Evolutionary conservation across 106 monocot genomes (phyloP).

Genomic region (Platanthera zijinensis): DNA sequence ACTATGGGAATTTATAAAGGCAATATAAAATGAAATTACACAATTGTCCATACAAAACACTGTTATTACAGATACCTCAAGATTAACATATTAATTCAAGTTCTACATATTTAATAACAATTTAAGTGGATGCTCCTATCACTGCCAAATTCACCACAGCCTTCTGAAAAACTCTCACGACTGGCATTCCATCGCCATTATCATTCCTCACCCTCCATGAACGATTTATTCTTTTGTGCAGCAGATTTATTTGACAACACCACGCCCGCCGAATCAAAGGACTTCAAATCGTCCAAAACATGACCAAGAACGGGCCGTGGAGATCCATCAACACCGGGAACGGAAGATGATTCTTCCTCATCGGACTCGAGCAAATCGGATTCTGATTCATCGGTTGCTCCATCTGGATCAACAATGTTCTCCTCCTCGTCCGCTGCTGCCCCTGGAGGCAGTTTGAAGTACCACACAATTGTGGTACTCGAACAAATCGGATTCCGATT

Average conservation of each 20-base stretch:
- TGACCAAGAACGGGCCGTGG: neutral
- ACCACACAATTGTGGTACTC: too few relatives aligned
- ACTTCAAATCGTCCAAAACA: conserved; percentile 51
- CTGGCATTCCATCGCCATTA: conserved; percentile 77
- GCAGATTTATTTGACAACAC: conserved; percentile 15
- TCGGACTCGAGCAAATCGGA: conserved; percentile 19
- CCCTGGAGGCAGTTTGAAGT: conserved; percentile 69
- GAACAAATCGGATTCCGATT: too few relatives aligned
- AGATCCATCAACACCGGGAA: neutral
- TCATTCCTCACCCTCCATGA: conserved; percentile 84
- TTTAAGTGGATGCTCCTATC: conserved; percentile 24
- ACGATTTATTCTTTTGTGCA: conserved; percentile 73
- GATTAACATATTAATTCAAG: neutral
- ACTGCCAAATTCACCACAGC: conserved; percentile 44
- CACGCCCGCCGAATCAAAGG: conserved; percentile 44
- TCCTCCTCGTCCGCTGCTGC: neutral
- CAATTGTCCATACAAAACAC: too few relatives aligned
- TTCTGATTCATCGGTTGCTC: conserved; percentile 5
- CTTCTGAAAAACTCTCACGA: conserved; percentile 74
- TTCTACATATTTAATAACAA: too few relatives aligned
- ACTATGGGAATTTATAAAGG: conserved; percentile 11
- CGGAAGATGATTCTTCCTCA: neutral
- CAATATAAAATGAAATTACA: too few relatives aligned
- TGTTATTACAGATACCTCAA: too few relatives aligned
- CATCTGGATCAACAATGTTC: neutral